phyloP scores from a whole-genome alignment of 441 rosid species.

The Euphorbia celastroides region DNA sequence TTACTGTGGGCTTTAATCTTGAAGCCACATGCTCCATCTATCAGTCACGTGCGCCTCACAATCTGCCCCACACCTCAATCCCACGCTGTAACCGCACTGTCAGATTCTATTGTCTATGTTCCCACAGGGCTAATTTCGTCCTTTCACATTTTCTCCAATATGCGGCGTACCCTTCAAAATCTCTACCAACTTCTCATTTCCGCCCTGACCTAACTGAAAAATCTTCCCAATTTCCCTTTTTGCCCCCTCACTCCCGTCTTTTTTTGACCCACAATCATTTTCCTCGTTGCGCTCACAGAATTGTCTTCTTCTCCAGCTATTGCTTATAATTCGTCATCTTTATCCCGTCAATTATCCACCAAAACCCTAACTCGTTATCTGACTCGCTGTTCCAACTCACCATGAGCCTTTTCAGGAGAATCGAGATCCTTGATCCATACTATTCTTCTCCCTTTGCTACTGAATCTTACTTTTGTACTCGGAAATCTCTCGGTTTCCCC shows the following conservation, averaged over 20 bases:
- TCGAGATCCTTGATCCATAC: conserved; percentile 57
- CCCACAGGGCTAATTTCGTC: conserved; percentile 30
- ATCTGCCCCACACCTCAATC: conserved; percentile 15
- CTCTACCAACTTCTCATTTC: not conserved
- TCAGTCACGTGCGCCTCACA: conserved; percentile 25
- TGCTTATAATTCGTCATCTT: conserved; percentile 5
- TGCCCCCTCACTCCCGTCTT: conserved; percentile 32
- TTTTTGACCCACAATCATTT: conserved; percentile 23
- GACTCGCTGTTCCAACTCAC: conserved; percentile 16
- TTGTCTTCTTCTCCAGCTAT: conserved; percentile 33
- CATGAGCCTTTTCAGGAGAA: conserved; percentile 59
- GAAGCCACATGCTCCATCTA: not conserved
- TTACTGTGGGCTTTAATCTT: not conserved
- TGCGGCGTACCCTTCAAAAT: conserved; percentile 24
- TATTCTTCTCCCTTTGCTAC: conserved; percentile 29
- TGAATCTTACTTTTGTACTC: conserved; percentile 39
- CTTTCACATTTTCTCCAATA: not conserved
- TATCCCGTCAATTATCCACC: not conserved
- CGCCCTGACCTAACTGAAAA: not conserved
- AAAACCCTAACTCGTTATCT: conserved; percentile 15
- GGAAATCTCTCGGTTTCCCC: conserved; percentile 33
- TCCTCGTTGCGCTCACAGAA: conserved; percentile 30
- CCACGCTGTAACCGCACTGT: conserved; percentile 32
- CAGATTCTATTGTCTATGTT: conserved; percentile 39
- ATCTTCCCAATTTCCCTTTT: conserved; percentile 14